Conservation (phyloP, 768 basidiomycete genomes). For the Tylopilus subfusipes region DNA sequence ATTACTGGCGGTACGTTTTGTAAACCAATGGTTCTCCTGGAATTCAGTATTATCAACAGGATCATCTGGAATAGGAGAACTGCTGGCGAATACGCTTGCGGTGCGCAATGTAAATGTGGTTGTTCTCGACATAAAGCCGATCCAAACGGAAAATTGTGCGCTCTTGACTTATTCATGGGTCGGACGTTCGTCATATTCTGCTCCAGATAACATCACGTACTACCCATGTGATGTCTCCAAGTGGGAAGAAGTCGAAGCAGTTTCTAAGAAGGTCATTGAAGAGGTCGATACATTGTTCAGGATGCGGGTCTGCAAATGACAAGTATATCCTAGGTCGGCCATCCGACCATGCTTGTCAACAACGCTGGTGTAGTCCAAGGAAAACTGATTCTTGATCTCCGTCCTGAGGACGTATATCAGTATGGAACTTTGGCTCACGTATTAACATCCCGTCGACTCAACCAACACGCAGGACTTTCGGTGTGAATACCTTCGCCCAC, state of each 20-base stretch:
- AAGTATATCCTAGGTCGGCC: constrained; percentile 57
- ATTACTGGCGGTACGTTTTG: constrained; percentile 79
- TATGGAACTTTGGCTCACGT: constrained; percentile 55
- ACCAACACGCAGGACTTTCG: constrained; percentile 64
- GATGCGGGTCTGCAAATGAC: background rate
- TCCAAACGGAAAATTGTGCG: constrained; percentile 73
- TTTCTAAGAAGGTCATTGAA: constrained; percentile 67
- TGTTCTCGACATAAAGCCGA: constrained; percentile 80
- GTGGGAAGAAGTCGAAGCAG: constrained; percentile 76
- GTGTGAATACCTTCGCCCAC: constrained; percentile 82
- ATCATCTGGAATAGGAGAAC: constrained; percentile 83
- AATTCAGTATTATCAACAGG: constrained; percentile 42
- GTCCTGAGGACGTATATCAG: constrained; percentile 77
- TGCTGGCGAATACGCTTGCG: constrained; percentile 84
- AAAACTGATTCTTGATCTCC: constrained; percentile 77
- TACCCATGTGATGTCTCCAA: constrained; percentile 93
- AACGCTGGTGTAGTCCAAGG: constrained; percentile 95
- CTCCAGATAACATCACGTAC: constrained; percentile 70
- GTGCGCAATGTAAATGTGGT: constrained; percentile 78
- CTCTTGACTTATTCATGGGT: background rate
- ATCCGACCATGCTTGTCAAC: constrained; percentile 88
- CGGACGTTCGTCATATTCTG: constrained; percentile 1
- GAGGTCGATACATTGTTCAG: constrained; percentile 50
- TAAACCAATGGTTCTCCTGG: background rate
- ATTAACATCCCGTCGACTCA: background rate